These are phyloP conservation scores for Calonectria pteridis DNA, from an alignment of 2,329 filamentous ascomycete genomes.

Conservation along the genomic window DNA sequence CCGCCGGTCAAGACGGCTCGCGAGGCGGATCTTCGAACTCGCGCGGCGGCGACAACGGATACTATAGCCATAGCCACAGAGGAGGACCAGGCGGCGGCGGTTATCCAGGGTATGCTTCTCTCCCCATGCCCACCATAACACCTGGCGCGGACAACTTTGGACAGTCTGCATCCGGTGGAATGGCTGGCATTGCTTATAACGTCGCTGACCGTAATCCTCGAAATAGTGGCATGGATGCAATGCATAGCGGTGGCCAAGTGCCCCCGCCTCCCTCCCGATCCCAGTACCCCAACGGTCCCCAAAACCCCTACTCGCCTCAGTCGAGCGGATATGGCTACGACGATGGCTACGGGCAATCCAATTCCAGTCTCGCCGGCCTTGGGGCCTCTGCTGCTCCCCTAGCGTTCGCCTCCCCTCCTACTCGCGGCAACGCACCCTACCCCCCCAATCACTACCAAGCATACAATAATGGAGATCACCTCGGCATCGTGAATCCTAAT, in stretches of 20 bases:
- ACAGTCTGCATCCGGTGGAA: constrained; percentile 71
- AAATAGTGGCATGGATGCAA: constrained; percentile 74
- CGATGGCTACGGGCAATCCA: constrained; percentile 45
- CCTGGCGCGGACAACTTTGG: constrained; percentile 78
- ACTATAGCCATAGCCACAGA: constrained; percentile 33
- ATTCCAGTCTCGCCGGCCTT: constrained; percentile 52
- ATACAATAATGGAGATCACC: constrained; percentile 63
- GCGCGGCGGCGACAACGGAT: constrained; percentile 36
- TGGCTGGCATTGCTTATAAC: constrained; percentile 75
- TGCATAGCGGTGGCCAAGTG: constrained; percentile 57
- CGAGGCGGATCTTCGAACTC: constrained; percentile 25
- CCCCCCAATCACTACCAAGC: constrained; percentile 76
- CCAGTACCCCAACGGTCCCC: constrained; percentile 36
- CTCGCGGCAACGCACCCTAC: constrained; percentile 50
- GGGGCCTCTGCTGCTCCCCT: constrained; percentile 45
- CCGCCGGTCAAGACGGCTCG: constrained; percentile 38
- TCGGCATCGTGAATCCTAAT: constrained; percentile 79
- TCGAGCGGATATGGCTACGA: constrained; percentile 43
- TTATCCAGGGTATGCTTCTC: constrained; percentile 41
- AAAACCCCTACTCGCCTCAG: constrained; percentile 37
- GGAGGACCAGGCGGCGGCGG: constrained; percentile 38
- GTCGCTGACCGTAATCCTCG: constrained; percentile 74
- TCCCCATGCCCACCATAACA: constrained; percentile 58
- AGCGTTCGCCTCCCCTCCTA: constrained; percentile 31
- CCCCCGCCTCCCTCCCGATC: constrained; percentile 54